Percentiles rank a stretch among this genome's conserved stretches.
phyloP scores from a whole-genome alignment of 2,329 filamentous ascomycete genomes.

The Xylaria sp. region DNA sequence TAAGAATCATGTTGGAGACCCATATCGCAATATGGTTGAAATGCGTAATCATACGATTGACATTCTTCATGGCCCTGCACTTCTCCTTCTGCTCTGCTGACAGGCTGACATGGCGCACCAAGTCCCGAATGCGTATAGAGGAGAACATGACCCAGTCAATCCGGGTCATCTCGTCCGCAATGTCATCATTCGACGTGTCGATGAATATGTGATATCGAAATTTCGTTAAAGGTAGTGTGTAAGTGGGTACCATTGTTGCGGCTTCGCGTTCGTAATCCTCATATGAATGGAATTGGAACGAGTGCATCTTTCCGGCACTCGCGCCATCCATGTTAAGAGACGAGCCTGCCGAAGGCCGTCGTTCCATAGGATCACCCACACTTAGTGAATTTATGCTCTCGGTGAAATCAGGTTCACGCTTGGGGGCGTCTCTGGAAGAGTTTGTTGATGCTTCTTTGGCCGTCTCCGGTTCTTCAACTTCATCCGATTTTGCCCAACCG shows the following conservation, averaged over 20 bases:
- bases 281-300: conserved; percentile 64
- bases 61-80: conserved; percentile 77
- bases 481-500: conserved; percentile 86
- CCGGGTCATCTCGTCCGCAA: conserved; percentile 88
- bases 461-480: conserved; percentile 38
- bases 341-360: conserved; percentile 51
- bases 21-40: conserved; percentile 86
- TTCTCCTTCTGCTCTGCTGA: conserved; percentile 71
- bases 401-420: conserved; percentile 40
- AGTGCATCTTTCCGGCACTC: conserved; percentile 42
- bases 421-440: conserved; percentile 22
- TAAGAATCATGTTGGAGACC: conserved; percentile 80
- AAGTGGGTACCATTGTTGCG: conserved; percentile 68
- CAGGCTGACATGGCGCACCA: conserved; percentile 87
- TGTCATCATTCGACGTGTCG: conserved; percentile 79
- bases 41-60: conserved; percentile 92
- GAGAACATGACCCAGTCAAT: conserved; percentile 99
- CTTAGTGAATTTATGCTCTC: conserved; percentile 52
- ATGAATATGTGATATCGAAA: conserved; percentile 89
- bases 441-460: conserved; percentile 29
- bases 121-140: conserved; percentile 87
- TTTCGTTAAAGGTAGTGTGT: conserved; percentile 75
- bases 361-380: conserved; percentile 48
- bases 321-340: conserved; percentile 44
- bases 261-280: conserved; percentile 84